Percentiles rank a stretch among this genome's conserved stretches.
Evolutionary conservation across 208 protist species (phyloP).

Genomic region (Acanthamoeba lugdunensis): DNA sequence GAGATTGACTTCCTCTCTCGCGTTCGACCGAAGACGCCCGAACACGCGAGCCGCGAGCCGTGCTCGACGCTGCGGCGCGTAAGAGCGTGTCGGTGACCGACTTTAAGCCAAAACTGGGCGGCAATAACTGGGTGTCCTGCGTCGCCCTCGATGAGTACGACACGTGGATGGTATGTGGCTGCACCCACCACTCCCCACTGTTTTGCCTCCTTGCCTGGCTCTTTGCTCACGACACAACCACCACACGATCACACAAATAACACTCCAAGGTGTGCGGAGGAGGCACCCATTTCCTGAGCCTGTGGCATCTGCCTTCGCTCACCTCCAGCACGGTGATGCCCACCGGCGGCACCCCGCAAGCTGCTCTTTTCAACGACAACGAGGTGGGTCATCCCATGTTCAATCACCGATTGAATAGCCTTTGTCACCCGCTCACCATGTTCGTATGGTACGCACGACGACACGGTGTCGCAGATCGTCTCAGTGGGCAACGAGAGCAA

Average conservation of each 20-base stretch:
- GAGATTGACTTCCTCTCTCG: neutral
- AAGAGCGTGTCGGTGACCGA: conserved; percentile 48
- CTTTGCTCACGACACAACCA: neutral
- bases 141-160: neutral
- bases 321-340: conserved; percentile 38
- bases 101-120: conserved; percentile 42
- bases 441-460: too few species aligned
- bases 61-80: conserved; percentile 2
- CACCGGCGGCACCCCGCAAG: conserved; percentile 3
- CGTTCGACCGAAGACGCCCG: neutral
- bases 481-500: conserved; percentile 38
- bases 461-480: neutral
- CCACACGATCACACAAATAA: too few species aligned
- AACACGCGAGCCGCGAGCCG: conserved; percentile 20
- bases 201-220: neutral
- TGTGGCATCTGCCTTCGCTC: conserved; percentile 41
- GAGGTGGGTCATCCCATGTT: neutral
- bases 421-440: neutral
- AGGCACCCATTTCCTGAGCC: conserved; percentile 16
- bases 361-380: neutral
- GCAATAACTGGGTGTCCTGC: conserved; percentile 25
- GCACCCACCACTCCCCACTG: neutral
- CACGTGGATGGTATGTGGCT: conserved; percentile 21
- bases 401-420: neutral
- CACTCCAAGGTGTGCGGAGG: neutral